Evolutionary conservation across 2,329 filamentous ascomycete genomes (phyloP), one percentile per base, ranked within the genome.

Genomic region (Phialemoniopsis sp.): DNA sequence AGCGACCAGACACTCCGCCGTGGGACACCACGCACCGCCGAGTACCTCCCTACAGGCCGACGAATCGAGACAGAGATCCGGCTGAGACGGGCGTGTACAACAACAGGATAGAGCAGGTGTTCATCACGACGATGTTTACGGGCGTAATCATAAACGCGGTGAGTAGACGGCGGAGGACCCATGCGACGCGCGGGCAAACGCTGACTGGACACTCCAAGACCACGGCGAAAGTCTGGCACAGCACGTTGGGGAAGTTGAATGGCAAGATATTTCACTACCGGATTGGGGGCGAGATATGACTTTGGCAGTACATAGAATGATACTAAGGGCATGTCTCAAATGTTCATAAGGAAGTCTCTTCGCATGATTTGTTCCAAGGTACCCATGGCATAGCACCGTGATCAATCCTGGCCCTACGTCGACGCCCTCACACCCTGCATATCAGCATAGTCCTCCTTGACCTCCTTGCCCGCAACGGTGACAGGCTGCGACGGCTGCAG

Each of bases 251-350:
- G 0, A 68, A 54, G 42, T 43, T 75, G 9, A 72, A 72, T 49
- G 60, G 70, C 43, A 54, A 56, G n/a, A 55, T 68, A 16, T 74
- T 77, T 37, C 62, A 62, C 26, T 76, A 76, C 48, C 64, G 68
- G 26, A 56, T 80, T 41, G 75, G 77, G 10, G 75, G 76, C 12
- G 76, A 80, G 52, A 73, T 61, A 52, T 71, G 43, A 47, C 41
- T 12, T 12, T 12, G 31, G 31, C 5, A 7, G 10, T n/a, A 21
- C 7, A 21, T 15, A 15, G 12, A 21, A 13, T 15, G n/a, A 38
- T 32, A 16, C 33, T 32, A 35, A 16, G 10, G 21, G 10, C 10
- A 26, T 26, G 21, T 10, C n/a, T n/a, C n/a, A n/a, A n/a, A n/a
- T n/a, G n/a, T n/a, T n/a, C n/a, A n/a, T n/a, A n/a, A n/a, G n/a